Base-by-base conservation (phyloP, 2,329 filamentous ascomycete species). In the Penicillium sp. region DNA sequence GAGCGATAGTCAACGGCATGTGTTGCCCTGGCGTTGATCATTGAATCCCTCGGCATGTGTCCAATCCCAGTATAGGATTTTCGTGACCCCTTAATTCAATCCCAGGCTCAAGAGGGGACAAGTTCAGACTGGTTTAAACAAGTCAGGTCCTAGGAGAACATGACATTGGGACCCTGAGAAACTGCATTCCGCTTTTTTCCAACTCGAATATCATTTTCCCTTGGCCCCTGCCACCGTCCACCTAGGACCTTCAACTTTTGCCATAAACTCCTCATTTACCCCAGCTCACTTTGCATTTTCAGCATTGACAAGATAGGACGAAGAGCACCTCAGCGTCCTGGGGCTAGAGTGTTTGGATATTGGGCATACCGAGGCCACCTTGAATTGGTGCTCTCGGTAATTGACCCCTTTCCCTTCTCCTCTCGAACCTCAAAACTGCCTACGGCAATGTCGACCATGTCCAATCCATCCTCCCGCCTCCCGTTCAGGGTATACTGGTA, bases 1-100 rank as follows among this genome's bases (percentile, higher is more conserved):
- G 42, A 18, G 29, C n/a, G 20, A 27, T 20, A 24, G 23, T 25
- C 37, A 12, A 39, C 6, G 49, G 52, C 60, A 58, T 61, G 57
- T 58, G 57, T 56, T 61, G 57, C 50, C 50, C 47, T 42, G 55
- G 52, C 18, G 42, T 49, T 46, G 54, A 55, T 58, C 46, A 28
- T 29, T 20, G 33, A 49, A 25, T 24, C 43, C 47, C 23, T 23
- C 43, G 46, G 55, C 33, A 57, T 58, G 50, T 54, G 50, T 54
- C 29, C 44, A 50, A 39, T 31, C 42, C 42, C 39, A 27, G 50
- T 49, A 49, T 45, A 49, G 31, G 42, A 50, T 54, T 47, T 53
- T 54, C 53, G 47, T 42, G 8, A 41, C 51, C 57, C 59, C 53
- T 57, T 55, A 37, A 44, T 46, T 53, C 23, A 42, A 49, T 6